Evolutionary conservation across 2,329 filamentous ascomycete species (phyloP).

Genomic region (Sclerotiophoma versabilis): DNA sequence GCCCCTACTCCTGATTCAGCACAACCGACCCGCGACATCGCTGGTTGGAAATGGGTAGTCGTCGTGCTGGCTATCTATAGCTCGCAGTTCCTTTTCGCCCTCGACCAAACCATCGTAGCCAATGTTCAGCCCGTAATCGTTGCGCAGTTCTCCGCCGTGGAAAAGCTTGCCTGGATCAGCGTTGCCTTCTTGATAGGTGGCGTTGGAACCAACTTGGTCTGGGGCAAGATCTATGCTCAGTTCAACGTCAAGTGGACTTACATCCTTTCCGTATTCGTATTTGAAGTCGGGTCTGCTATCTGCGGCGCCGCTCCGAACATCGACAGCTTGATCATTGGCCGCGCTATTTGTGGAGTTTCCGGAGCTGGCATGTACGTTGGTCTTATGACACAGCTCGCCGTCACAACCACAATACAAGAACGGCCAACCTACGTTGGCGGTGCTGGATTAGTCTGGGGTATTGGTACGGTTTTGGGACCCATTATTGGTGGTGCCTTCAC

Average conservation of each 20-base stretch:
- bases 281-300: slow-evolving; percentile 43
- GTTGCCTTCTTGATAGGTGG: background rate
- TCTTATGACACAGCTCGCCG: background rate
- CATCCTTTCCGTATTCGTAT: slow-evolving; percentile 23
- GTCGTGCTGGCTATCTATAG: background rate
- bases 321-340: slow-evolving; percentile 49
- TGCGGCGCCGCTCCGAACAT: slow-evolving; percentile 46
- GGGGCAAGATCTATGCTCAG: background rate
- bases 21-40: too few species aligned
- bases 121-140: background rate
- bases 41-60: background rate
- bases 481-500: slow-evolving; percentile 44
- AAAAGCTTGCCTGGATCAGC: background rate
- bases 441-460: slow-evolving; percentile 16
- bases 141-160: background rate
- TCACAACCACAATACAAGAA: slow-evolving; percentile 27
- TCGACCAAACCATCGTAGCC: background rate
- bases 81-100: background rate
- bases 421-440: slow-evolving; percentile 43
- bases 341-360: slow-evolving; percentile 55
- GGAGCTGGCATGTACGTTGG: slow-evolving; percentile 51
- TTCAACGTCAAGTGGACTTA: slow-evolving; percentile 56
- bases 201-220: background rate
- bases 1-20: too few species aligned
- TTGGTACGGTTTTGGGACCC: slow-evolving; percentile 29